phyloP scores from a whole-genome alignment of 148 eudicot genomes.

The Pouteria glomerata region DNA sequence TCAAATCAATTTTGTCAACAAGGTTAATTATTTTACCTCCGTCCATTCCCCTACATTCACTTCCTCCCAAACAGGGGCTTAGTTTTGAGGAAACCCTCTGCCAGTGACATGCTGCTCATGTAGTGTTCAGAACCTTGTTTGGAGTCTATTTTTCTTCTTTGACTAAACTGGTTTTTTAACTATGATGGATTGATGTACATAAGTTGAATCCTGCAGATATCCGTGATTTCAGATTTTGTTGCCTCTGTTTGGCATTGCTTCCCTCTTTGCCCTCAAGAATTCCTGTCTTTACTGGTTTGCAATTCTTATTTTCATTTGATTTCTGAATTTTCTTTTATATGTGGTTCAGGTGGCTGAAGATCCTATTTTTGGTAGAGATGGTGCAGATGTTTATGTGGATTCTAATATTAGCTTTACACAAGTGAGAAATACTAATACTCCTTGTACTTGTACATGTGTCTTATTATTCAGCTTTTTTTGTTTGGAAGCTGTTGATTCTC shows the following conservation, averaged over 20 bases:
- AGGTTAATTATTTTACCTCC: too few species aligned
- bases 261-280: background rate
- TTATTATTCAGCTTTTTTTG: background rate
- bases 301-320: background rate
- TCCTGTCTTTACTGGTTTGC: background rate
- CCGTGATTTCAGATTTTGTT: background rate
- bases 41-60: too few species aligned
- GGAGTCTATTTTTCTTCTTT: background rate
- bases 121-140: background rate
- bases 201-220: background rate
- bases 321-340: constrained; percentile 3
- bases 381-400: constrained; percentile 74
- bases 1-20: too few species aligned
- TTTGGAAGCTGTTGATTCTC: background rate
- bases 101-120: too few species aligned
- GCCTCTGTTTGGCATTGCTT: background rate
- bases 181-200: background rate
- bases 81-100: too few species aligned
- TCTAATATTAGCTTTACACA: constrained; percentile 70
- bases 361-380: constrained; percentile 57
- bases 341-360: constrained; percentile 66
- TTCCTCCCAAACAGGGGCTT: too few species aligned
- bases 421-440: constrained; percentile 34
- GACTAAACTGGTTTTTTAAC: background rate
- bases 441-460: background rate